phyloP scores from a whole-genome alignment of 768 basidiomycete genomes.

The Suillus sp. region DNA sequence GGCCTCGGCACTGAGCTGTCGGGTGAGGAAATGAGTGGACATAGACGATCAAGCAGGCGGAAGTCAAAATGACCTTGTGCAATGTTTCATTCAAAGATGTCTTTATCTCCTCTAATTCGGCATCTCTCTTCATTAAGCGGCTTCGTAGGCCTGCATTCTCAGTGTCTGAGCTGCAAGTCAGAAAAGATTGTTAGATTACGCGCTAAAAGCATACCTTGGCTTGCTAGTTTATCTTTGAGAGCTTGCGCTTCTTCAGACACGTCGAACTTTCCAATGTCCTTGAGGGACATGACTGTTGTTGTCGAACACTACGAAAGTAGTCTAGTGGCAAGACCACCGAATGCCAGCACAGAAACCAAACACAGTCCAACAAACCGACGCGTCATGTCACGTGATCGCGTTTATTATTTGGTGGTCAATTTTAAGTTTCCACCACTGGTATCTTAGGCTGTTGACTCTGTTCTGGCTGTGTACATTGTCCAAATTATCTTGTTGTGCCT shows the following conservation, averaged over 20 bases:
- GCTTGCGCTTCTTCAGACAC: constrained; percentile 40
- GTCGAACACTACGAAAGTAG: constrained; percentile 11
- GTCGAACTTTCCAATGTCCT: constrained; percentile 42
- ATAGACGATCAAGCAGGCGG: constrained; percentile 5
- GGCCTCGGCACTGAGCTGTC: constrained; percentile 58
- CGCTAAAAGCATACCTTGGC: constrained; percentile 33
- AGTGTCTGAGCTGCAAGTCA: constrained; percentile 32
- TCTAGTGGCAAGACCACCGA: not conserved
- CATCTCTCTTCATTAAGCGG: constrained; percentile 38
- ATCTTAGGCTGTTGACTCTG: not conserved
- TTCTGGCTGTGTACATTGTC: not conserved
- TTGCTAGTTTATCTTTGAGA: constrained; percentile 39
- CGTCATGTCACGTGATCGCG: constrained; percentile 37
- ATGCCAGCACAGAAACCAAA: constrained; percentile 24
- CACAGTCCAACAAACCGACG: constrained; percentile 28
- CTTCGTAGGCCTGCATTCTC: constrained; percentile 37
- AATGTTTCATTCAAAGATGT: constrained; percentile 37
- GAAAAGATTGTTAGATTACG: constrained; percentile 2
- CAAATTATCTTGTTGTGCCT: not conserved
- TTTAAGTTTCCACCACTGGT: not conserved
- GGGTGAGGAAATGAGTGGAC: constrained; percentile 13
- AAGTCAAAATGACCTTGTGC: constrained; percentile 34
- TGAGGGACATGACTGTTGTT: constrained; percentile 37
- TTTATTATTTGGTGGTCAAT: no score
- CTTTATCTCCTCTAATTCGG: constrained; percentile 38